phyloP scores from a whole-genome alignment of 2,329 filamentous ascomycete genomes.

The Fusarium burgessii region DNA sequence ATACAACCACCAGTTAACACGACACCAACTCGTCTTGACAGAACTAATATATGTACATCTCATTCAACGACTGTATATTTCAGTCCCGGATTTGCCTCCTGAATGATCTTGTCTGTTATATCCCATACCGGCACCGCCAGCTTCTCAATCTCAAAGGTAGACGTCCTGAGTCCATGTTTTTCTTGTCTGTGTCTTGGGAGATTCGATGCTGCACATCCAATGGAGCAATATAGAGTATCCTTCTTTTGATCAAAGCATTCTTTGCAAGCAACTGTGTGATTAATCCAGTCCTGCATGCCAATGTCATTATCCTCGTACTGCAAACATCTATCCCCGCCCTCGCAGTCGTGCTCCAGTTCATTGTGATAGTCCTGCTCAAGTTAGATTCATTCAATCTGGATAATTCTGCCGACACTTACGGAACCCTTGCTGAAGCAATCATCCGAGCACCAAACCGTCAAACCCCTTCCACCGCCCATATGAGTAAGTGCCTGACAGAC shows the following conservation, averaged over 20 bases:
- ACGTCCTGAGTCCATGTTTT: slow-evolving; percentile 48
- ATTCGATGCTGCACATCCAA: slow-evolving; percentile 56
- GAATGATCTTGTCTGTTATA: slow-evolving; percentile 46
- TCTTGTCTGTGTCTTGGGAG: slow-evolving; percentile 55
- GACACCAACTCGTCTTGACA: background rate
- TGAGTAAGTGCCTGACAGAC: slow-evolving; percentile 59
- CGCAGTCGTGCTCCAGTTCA: slow-evolving; percentile 56
- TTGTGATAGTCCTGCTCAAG: slow-evolving; percentile 54
- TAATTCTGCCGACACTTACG: slow-evolving; percentile 50
- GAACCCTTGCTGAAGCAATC: slow-evolving; percentile 56
- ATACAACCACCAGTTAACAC: background rate
- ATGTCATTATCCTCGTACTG: slow-evolving; percentile 55
- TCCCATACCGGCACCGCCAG: slow-evolving; percentile 42
- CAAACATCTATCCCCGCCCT: slow-evolving; percentile 56
- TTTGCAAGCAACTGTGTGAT: slow-evolving; percentile 54
- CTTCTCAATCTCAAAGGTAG: slow-evolving; percentile 37
- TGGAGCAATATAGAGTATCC: slow-evolving; percentile 56
- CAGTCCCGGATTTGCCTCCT: slow-evolving; percentile 51
- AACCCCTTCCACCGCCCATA: slow-evolving; percentile 51
- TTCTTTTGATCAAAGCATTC: slow-evolving; percentile 56
- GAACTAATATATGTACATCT: background rate
- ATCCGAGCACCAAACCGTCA: slow-evolving; percentile 61
- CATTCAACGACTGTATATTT: slow-evolving; percentile 43
- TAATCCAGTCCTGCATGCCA: slow-evolving; percentile 53
- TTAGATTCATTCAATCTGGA: slow-evolving; percentile 38